phyloP scores from a whole-genome alignment of 2,329 filamentous ascomycete genomes.

The Beauveria rudraprayagi region DNA sequence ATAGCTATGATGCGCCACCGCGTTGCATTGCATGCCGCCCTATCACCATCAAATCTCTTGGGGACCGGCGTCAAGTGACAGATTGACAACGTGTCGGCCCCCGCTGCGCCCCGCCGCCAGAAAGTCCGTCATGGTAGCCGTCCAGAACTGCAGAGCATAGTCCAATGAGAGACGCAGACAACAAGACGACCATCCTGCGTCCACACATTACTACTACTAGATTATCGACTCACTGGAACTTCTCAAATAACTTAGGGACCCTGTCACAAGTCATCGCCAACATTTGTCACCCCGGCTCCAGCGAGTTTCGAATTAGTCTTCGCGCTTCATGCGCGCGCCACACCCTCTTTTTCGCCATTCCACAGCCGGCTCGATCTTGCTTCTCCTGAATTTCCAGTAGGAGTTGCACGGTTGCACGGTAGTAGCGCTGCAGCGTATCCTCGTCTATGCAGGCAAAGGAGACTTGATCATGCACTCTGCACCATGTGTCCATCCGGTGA shows the following conservation, averaged over 20 bases:
- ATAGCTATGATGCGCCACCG: background rate
- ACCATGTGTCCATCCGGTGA: background rate
- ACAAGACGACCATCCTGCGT: too few species aligned
- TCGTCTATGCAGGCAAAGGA: background rate
- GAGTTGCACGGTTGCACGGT: background rate
- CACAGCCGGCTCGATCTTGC: background rate
- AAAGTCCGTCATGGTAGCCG: too few species aligned
- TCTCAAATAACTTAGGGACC: too few species aligned
- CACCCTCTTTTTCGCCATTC: background rate
- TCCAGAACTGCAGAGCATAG: too few species aligned
- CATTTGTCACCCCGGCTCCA: too few species aligned
- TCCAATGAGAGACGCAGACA: too few species aligned
- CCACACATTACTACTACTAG: too few species aligned
- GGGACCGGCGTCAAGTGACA: background rate
- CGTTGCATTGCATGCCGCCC: background rate
- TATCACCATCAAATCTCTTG: background rate
- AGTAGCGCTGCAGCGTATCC: background rate
- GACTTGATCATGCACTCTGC: constrained; percentile 5
- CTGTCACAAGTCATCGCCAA: too few species aligned
- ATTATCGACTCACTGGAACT: too few species aligned
- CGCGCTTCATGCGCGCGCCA: background rate
- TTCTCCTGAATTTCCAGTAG: background rate
- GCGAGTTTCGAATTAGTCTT: background rate
- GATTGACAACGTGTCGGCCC: too few species aligned
- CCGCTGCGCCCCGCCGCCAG: too few species aligned